A percentile compares a stretch with the other conserved stretches of the same genome.
phyloP scores from a whole-genome alignment of 2,329 filamentous ascomycete species.

The Westerdykella ornata region DNA sequence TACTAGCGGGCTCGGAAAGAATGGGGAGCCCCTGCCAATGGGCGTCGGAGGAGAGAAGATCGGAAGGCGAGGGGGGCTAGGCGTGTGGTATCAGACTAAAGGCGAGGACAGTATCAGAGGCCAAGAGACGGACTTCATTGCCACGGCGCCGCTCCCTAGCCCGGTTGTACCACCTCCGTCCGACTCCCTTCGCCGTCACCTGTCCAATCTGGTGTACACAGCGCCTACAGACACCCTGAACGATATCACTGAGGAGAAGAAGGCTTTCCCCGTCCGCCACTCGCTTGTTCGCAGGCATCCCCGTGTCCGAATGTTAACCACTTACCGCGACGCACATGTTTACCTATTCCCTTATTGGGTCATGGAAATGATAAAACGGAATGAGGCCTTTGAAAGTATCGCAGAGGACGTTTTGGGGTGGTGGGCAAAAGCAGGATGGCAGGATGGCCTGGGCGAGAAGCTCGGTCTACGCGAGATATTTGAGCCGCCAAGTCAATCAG shows the following conservation, averaged over 20 bases:
- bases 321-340: slow-evolving; percentile 83
- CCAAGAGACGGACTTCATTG: slow-evolving; percentile 89
- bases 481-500: slow-evolving; percentile 41
- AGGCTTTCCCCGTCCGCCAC: slow-evolving; percentile 66
- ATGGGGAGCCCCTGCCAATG: slow-evolving; percentile 39
- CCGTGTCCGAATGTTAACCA: slow-evolving; percentile 71
- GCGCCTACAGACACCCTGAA: slow-evolving; percentile 86
- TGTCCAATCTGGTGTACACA: slow-evolving; percentile 76
- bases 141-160: slow-evolving; percentile 60
- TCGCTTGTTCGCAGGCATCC: slow-evolving; percentile 68
- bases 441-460: slow-evolving; percentile 71
- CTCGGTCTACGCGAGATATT: slow-evolving; percentile 65
- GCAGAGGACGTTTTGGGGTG: slow-evolving; percentile 88
- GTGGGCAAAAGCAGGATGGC: slow-evolving; percentile 95
- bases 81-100: slow-evolving; percentile 88
- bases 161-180: slow-evolving; percentile 54
- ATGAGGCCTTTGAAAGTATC: slow-evolving; percentile 78
- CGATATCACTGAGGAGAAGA: slow-evolving; percentile 70
- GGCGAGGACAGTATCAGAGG: slow-evolving; percentile 70
- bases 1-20: slow-evolving; percentile 46
- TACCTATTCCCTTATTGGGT: slow-evolving; percentile 94
- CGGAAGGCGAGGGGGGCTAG: slow-evolving; percentile 68
- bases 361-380: slow-evolving; percentile 70
- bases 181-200: slow-evolving; percentile 58
- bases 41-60: slow-evolving; percentile 50